Evolutionary conservation across 306 rosid species (phyloP), one percentile per base, ranked within the genome.

Genomic region (Vigna radiata): DNA sequence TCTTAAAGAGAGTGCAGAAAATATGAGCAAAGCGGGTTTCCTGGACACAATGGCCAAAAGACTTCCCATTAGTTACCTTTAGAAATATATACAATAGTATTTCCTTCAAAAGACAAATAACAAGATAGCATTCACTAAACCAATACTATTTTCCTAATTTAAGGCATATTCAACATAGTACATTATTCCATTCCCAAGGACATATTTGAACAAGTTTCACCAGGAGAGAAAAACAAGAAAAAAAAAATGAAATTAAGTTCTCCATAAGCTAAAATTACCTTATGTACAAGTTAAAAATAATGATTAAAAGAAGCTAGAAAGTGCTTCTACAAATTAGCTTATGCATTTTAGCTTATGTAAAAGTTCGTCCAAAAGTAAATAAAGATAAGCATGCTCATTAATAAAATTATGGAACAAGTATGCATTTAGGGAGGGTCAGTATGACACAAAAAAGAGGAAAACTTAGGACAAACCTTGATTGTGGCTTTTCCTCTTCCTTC

Each of bases 401-500:
- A 67, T 21, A 46, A 74, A 14, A 52, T 56, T 17, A 47, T 5
- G 66, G 36, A 69, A 62, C 75, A 44, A 12, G 23, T 66, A 43
- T 21, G 70, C 13, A 71, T 58, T 25, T 17, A 75, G 37, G 13
- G 29, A 72, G 36, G 25, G 69, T 49, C 16, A 63, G 13, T 47
- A 56, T 27, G 69, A 44, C 36, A 59, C 46, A 58, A 8, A 10
- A 36, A 15, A 58, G 13, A 70, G 17, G 23, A 41, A 61, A 76
- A 37, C 29, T 71, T 54, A 67, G 67, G 84, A 81, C 55, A 70
- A 77, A 94, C 97, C 97, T 95, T 95, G 55, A 92, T 86, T 2
- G 90, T 88, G 73, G 98, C 98, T 86, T 95, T 95, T 69, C 98
- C 98, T 85, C 98, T 87, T 83, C 98, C 98, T 90, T 95, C 98